Evolutionary conservation across 345 rosid genomes (phyloP).

Genomic region (Erysimum cheiranthoides): DNA sequence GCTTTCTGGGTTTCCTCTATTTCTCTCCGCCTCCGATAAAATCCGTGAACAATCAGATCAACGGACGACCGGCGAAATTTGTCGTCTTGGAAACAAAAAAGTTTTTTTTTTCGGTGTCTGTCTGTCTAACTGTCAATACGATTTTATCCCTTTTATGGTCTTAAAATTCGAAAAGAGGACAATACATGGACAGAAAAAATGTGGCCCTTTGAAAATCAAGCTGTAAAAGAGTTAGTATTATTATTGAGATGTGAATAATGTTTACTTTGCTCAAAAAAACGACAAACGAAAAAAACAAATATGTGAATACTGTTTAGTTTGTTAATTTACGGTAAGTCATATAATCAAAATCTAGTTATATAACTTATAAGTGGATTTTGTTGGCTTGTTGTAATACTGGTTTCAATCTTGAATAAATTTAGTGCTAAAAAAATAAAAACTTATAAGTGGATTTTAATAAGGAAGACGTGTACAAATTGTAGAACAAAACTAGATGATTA

Average conservation of each 20-base stretch:
- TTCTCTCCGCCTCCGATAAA: not conserved
- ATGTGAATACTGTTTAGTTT: not conserved
- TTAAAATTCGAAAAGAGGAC: not conserved
- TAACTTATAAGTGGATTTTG: not conserved
- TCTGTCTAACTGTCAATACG: not conserved
- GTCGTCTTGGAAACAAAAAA: not conserved
- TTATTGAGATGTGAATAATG: not conserved
- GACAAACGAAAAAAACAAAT: no score
- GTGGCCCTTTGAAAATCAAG: not conserved
- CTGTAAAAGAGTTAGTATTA: not conserved
- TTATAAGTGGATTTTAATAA: not conserved
- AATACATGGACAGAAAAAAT: not conserved
- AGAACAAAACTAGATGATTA: conserved; percentile 11
- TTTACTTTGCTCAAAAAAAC: not conserved
- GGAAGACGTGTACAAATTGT: not conserved
- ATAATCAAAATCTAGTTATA: not conserved
- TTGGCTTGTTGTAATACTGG: no score
- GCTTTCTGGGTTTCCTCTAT: not conserved
- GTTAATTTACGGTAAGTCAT: conserved; percentile 9
- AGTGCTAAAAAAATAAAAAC: not conserved
- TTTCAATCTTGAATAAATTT: no score
- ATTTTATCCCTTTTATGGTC: conserved; percentile 25
- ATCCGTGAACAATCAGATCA: conserved; percentile 19
- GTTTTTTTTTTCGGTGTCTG: not conserved
- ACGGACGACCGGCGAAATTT: conserved; percentile 5